A percentile compares a stretch with the other conserved stretches of the same genome.
These are phyloP conservation scores for Rosa hybrid DNA, from an alignment of 331 rosid species.

Conservation along the genomic window DNA sequence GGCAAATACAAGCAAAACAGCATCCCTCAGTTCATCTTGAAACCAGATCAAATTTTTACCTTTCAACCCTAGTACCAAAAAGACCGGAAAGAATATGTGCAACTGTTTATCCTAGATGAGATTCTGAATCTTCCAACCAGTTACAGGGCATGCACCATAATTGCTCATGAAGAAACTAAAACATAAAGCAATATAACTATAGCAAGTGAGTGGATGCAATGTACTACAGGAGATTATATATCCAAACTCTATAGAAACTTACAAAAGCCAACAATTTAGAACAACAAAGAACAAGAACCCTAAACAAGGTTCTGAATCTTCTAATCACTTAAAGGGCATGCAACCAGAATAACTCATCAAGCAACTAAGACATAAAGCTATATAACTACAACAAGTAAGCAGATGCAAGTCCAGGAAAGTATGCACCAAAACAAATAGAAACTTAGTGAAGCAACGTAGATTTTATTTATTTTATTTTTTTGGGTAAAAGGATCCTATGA, in stretches of 20 bases:
- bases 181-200: background rate
- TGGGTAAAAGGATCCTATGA: background rate
- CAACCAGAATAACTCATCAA: background rate
- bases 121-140: background rate
- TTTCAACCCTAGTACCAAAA: background rate
- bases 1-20: constrained; percentile 95
- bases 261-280: background rate
- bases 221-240: background rate
- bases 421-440: background rate
- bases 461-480: background rate
- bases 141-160: background rate
- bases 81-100: background rate
- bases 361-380: background rate
- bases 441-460: background rate
- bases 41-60: constrained; percentile 28
- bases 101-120: background rate
- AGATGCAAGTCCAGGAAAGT: background rate
- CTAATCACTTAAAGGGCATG: background rate
- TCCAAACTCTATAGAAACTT: background rate
- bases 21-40: constrained; percentile 97
- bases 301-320: background rate
- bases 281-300: background rate
- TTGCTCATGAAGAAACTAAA: constrained; percentile 1
- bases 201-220: background rate
- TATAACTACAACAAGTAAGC: background rate